Evolutionary conservation across 1,284 basidiomycete species (phyloP).

Genomic region (Leccinum griseonigrum): DNA sequence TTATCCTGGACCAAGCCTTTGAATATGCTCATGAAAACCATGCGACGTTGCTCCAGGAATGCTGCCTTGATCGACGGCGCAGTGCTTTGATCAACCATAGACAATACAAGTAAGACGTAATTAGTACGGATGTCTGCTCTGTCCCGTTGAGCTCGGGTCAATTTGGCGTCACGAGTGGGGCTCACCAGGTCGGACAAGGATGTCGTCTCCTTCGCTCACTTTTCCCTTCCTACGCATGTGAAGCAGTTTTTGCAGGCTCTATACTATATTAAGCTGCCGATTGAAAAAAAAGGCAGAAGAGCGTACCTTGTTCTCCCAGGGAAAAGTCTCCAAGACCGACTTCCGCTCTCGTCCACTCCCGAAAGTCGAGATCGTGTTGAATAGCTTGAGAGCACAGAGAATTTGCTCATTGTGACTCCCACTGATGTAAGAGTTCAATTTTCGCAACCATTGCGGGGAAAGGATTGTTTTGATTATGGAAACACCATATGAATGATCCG

Average conservation of each 20-base stretch:
- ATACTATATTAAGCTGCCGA: neutral
- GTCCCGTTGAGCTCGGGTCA: slow-evolving; percentile 1
- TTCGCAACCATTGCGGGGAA: slow-evolving; percentile 49
- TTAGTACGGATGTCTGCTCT: slow-evolving; percentile 67
- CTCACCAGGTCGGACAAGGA: slow-evolving; percentile 56
- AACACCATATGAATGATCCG: slow-evolving; percentile 56
- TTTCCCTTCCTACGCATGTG: slow-evolving; percentile 65
- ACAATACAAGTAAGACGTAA: slow-evolving; percentile 66
- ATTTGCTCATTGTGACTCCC: slow-evolving; percentile 61
- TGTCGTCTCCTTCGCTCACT: slow-evolving; percentile 37
- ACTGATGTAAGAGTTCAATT: slow-evolving; percentile 57
- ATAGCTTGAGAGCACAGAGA: slow-evolving; percentile 62
- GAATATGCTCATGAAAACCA: slow-evolving; percentile 62
- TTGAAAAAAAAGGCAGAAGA: neutral
- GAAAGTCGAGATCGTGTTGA: slow-evolving; percentile 57
- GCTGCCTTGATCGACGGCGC: slow-evolving; percentile 51
- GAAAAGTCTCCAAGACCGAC: slow-evolving; percentile 58
- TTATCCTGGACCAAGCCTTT: slow-evolving; percentile 65
- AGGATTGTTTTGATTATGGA: slow-evolving; percentile 60
- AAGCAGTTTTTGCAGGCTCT: slow-evolving; percentile 67
- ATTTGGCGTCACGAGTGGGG: neutral
- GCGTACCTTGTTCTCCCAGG: slow-evolving; percentile 73
- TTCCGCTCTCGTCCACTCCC: slow-evolving; percentile 63
- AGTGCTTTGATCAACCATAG: slow-evolving; percentile 55
- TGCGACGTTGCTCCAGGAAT: slow-evolving; percentile 67